Conservation (phyloP, 2,329 filamentous ascomycete genomes). For the Myrmaecium sp. region DNA sequence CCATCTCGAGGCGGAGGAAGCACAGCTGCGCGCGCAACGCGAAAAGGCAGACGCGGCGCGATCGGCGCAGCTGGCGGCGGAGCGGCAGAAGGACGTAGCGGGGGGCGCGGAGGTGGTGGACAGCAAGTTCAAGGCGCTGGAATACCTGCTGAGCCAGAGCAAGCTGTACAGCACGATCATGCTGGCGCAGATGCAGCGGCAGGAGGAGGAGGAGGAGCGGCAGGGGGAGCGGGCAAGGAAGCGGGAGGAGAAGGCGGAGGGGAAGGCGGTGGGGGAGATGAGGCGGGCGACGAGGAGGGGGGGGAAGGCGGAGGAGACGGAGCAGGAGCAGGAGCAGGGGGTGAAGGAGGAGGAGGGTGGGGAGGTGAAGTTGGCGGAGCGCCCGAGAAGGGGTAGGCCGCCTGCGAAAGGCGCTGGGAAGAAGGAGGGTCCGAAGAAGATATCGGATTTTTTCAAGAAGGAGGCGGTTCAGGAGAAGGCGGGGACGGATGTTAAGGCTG, state of each 20-base stretch:
- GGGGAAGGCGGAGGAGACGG: conserved; percentile 6
- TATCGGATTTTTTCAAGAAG: conserved; percentile 45
- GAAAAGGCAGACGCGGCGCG: conserved; percentile 28
- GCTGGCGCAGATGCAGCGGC: conserved; percentile 34
- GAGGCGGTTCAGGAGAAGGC: conserved; percentile 37
- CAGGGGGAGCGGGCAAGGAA: conserved; percentile 29
- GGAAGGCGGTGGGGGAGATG: conserved; percentile 28
- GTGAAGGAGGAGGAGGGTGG: conserved; percentile 5
- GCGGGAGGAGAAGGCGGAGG: conserved; percentile 29
- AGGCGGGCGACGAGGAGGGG: conserved; percentile 26
- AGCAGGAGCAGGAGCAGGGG: conserved; percentile 9
- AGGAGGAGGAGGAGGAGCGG: conserved; percentile 30
- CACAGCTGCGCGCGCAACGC: conserved; percentile 24
- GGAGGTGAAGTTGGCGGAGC: conserved; percentile 1
- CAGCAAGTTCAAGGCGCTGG: conserved; percentile 33
- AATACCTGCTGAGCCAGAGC: conserved; percentile 35
- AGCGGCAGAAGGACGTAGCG: conserved; percentile 29
- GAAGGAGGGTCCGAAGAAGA: conserved; percentile 21
- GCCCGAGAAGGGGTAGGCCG: conserved; percentile 18
- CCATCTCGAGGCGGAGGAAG: no score
- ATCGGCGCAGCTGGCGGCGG: conserved; percentile 25
- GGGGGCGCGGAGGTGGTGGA: conserved; percentile 29
- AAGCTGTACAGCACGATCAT: conserved; percentile 36
- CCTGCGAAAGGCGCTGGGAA: no score
- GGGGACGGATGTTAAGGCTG: conserved; percentile 37